These are phyloP conservation scores for Magnaporthiopsis rhizophila DNA, from an alignment of 2,329 filamentous ascomycete genomes.

Conservation along the genomic window DNA sequence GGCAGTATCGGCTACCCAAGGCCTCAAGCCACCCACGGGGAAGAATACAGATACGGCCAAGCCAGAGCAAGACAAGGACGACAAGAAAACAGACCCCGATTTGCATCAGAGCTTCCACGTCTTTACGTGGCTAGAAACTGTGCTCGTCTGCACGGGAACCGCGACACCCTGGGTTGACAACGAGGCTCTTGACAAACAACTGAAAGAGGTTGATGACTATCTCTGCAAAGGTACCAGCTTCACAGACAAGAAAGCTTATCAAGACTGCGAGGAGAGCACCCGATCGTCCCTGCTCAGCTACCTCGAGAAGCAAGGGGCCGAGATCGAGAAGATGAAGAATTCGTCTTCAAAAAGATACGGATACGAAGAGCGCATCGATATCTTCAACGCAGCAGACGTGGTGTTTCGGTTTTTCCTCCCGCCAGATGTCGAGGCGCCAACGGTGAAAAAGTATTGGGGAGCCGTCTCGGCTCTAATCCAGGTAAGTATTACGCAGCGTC, in stretches of 20 bases:
- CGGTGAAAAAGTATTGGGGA: constrained; percentile 35
- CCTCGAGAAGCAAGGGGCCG: constrained; percentile 15
- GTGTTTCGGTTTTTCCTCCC: constrained; percentile 37
- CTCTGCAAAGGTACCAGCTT: constrained; percentile 9
- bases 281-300: constrained; percentile 15
- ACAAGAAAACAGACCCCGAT: not conserved
- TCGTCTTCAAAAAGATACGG: constrained; percentile 17
- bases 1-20: not conserved
- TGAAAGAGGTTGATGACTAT: constrained; percentile 14
- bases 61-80: not conserved
- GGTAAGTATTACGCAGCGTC: constrained; percentile 9
- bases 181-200: not conserved
- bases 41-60: not conserved
- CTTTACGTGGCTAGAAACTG: constrained; percentile 15
- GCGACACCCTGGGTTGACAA: not conserved
- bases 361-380: constrained; percentile 27
- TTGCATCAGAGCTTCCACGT: constrained; percentile 16
- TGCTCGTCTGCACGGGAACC: not conserved
- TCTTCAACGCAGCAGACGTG: constrained; percentile 32
- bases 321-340: constrained; percentile 9
- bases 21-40: constrained; percentile 5
- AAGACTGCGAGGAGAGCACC: constrained; percentile 10
- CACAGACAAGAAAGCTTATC: constrained; percentile 14
- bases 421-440: constrained; percentile 25
- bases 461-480: constrained; percentile 19